Evolutionary conservation across 345 rosid genomes (phyloP).

Genomic region (Atalantia buxifolia): DNA sequence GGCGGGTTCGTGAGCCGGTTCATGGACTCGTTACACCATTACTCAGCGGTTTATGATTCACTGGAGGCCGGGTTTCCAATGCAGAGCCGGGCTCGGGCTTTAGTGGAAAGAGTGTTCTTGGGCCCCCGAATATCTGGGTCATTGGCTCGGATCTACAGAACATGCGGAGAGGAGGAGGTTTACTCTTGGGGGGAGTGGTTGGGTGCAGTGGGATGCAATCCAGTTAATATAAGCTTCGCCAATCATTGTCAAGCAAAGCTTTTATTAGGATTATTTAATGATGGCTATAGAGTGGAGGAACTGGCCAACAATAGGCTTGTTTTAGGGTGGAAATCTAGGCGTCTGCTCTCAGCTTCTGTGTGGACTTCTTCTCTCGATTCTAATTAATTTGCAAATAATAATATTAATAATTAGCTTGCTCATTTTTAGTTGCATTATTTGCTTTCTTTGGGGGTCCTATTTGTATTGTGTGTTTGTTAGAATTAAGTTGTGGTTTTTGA

Average conservation of each 20-base stretch:
- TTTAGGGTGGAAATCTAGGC: conserved; percentile 80
- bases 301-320: conserved; percentile 54
- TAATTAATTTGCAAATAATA: conserved; percentile 18
- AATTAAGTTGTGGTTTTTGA: not conserved
- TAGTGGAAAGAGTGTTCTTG: conserved; percentile 65
- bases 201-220: conserved; percentile 39
- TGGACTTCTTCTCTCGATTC: conserved; percentile 49
- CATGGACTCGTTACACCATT: conserved; percentile 81
- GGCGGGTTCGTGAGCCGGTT: conserved; percentile 65
- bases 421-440: not conserved
- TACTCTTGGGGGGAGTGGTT: conserved; percentile 57
- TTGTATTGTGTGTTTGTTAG: not conserved
- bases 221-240: conserved; percentile 58
- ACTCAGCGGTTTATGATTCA: conserved; percentile 80
- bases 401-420: not conserved
- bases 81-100: conserved; percentile 51
- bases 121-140: conserved; percentile 68
- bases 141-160: conserved; percentile 44
- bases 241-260: conserved; percentile 87
- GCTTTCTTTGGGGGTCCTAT: not conserved
- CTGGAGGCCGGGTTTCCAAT: conserved; percentile 76
- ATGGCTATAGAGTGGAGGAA: conserved; percentile 75
- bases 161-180: conserved; percentile 24
- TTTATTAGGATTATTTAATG: conserved; percentile 67
- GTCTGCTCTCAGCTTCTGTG: conserved; percentile 73